phyloP scores from a whole-genome alignment of 108 stramenopile genomes.

The Nitzschia sp. region DNA sequence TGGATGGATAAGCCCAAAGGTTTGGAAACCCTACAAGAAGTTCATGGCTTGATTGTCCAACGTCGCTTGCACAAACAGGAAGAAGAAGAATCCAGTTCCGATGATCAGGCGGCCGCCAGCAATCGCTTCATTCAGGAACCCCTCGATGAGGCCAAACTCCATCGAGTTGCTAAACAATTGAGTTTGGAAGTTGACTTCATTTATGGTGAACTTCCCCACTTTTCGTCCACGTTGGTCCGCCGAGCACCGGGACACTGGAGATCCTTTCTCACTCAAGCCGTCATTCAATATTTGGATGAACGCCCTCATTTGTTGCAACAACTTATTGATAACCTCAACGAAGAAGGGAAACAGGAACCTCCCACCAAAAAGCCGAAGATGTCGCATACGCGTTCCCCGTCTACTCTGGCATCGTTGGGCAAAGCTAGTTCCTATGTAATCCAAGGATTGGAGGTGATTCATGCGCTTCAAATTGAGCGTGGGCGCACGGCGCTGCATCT shows the following conservation, averaged over 20 bases:
- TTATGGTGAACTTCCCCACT: constrained; percentile 35
- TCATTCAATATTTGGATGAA: constrained; percentile 27
- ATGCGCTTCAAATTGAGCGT: constrained; percentile 27
- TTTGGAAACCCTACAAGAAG: constrained; percentile 28
- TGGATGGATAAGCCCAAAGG: constrained; percentile 37
- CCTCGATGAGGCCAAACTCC: constrained; percentile 24
- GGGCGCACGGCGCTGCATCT: constrained; percentile 18
- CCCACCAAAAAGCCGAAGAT: neutral
- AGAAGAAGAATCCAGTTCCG: neutral
- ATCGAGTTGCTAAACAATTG: constrained; percentile 10
- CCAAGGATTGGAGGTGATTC: constrained; percentile 22
- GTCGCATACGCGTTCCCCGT: constrained; percentile 1
- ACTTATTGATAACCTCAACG: constrained; percentile 18
- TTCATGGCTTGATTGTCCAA: constrained; percentile 29
- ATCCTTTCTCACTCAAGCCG: constrained; percentile 30
- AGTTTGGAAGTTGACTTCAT: constrained; percentile 27
- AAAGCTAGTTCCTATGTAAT: constrained; percentile 16
- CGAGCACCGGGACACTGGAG: constrained; percentile 33
- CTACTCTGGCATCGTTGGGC: neutral
- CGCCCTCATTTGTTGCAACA: constrained; percentile 27
- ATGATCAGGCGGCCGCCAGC: neutral
- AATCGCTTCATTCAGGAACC: constrained; percentile 25
- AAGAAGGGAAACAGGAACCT: neutral
- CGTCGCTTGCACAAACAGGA: constrained; percentile 27
- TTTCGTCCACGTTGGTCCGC: constrained; percentile 34